Evolutionary conservation across 2,329 filamentous ascomycete species (phyloP), one percentile per base, ranked within the genome.

Genomic region (Ceratocystis huliohia): DNA sequence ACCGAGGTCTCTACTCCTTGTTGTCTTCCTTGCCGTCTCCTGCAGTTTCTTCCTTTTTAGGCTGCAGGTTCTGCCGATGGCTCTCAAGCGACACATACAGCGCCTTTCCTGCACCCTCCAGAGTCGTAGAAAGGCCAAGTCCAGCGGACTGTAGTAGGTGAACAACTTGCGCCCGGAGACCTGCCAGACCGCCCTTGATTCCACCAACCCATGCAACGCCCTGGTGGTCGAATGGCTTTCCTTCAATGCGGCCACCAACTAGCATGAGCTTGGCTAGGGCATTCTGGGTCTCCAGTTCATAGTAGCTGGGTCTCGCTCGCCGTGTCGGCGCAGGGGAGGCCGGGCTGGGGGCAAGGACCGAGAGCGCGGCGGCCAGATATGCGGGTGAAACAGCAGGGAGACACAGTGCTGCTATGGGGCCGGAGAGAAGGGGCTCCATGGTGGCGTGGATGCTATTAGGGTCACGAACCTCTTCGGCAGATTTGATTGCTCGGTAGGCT

Each of bases 81-180:
- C 89, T 85, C 80, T 97, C 93, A 72, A 99, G 79, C 13, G 93
- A 90, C 69, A 96, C 81, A 81, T 93, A 97, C 71, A 99, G 74
- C 73, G 84, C 92, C 80, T 87, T 90, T 68, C 87, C 82, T 62
- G 89, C 85, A 65, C 88, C 86, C 75, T 96, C 91, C 71, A 99
- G 78, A n/a, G 86, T 83, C 69, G 78, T 85, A 28, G 91, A 89
- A 66, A 99, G 76, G 67, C 87, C 85, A 66, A 90, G 83, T 50
- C 92, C 91, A 69, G 90, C 84, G 69, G 85, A 85, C 77, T 94
- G 88, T 74, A 99, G 80, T 77, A 96, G 83, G 69, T 79, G 79
- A 65, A 97, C 86, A 68, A 99, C 81, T 78, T 96, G 89, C 62
- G 85, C 87, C 70, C 91, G 83, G 72, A 99, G 79, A 3, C 89